phyloP scores from a whole-genome alignment of 1,139 yeast genomes.

The Ogataea hybrid region DNA sequence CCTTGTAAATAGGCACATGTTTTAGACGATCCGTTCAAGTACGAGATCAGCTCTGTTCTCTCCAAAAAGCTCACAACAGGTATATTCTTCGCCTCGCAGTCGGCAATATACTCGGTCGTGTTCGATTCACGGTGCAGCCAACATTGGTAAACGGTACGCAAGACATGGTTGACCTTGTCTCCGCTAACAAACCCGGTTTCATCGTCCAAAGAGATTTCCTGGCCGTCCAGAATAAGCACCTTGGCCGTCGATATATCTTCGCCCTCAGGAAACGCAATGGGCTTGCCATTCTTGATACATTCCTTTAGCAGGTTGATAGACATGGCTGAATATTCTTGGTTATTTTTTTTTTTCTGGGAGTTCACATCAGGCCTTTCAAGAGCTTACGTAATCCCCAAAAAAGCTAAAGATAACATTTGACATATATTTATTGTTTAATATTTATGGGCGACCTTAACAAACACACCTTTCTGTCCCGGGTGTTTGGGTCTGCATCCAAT shows the following conservation, averaged over 20 bases:
- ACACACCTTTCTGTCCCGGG: conserved; percentile 56
- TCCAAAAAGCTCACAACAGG: conserved; percentile 80
- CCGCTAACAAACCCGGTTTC: conserved; percentile 62
- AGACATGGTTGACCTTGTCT: conserved; percentile 36
- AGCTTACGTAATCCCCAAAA: conserved; percentile 3
- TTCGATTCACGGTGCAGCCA: conserved; percentile 71
- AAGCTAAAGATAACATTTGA: conserved; percentile 11
- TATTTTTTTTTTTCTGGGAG: not conserved
- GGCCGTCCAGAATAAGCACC: conserved; percentile 28
- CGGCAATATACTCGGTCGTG: conserved; percentile 79
- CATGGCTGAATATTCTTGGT: not conserved
- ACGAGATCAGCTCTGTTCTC: conserved; percentile 77
- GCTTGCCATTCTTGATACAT: conserved; percentile 3
- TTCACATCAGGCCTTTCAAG: not conserved
- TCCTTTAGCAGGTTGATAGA: conserved; percentile 5
- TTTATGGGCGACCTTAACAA: conserved; percentile 27
- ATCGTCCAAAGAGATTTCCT: conserved; percentile 36
- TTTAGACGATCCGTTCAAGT: conserved; percentile 70
- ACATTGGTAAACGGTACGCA: conserved; percentile 58
- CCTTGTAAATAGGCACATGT: conserved; percentile 49
- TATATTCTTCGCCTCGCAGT: conserved; percentile 63
- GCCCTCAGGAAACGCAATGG: conserved; percentile 21
- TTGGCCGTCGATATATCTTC: conserved; percentile 25
- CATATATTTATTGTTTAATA: conserved; percentile 1
- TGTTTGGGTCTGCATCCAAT: conserved; percentile 44